Base-by-base conservation (phyloP, 2,329 filamentous ascomycete species). In the Fusarium piperis region DNA sequence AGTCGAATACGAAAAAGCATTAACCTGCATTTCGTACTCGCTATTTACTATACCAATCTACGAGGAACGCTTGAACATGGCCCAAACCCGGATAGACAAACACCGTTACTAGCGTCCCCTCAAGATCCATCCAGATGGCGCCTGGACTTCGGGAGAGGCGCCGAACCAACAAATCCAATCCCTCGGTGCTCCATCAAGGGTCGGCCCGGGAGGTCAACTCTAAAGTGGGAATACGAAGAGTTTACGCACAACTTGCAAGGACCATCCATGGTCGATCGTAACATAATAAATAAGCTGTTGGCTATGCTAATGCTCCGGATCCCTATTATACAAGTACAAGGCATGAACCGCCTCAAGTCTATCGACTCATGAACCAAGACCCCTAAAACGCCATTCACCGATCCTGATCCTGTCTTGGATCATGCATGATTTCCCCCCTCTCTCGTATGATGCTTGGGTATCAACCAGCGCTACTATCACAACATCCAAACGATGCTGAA, bases 301-400 rank as follows among this genome's bases (percentile, higher is more conserved):
- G 23, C 32, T 59, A 55, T 48, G 57, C 38, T 30, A 36, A 36
- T 33, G 32, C 41, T 41, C 51, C 35, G 10, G 7, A 32, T 16
- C 18, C 56, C 33, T 52, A 41, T 41, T 44, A 35, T 51, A 39
- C n/a, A n/a, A 30, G 57, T 38, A 38, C 16, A 39, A 28, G 20
- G 30, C n/a, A 38, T 23, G 38, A 10, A 15, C 32, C 41, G 35
- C 58, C 11, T 39, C 23, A 60, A 30, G 48, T 44, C 56, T 32
- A 18, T 55, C 36, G 13, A 41, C 48, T 48, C 18, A 41, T 39
- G 26, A 36, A 18, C 38, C 26, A 44, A 33, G 18, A 33, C 48
- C 48, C 59, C 56, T 46, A 60, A 48, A 71, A 72, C 70, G 70
- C 70, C 70, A 59, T 44, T 52, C 46, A 48, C 48, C 30, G 44